These are phyloP conservation scores for Symbiodinium pilosum DNA, from an alignment of 73 alveolate genomes.

Conservation along the genomic window DNA sequence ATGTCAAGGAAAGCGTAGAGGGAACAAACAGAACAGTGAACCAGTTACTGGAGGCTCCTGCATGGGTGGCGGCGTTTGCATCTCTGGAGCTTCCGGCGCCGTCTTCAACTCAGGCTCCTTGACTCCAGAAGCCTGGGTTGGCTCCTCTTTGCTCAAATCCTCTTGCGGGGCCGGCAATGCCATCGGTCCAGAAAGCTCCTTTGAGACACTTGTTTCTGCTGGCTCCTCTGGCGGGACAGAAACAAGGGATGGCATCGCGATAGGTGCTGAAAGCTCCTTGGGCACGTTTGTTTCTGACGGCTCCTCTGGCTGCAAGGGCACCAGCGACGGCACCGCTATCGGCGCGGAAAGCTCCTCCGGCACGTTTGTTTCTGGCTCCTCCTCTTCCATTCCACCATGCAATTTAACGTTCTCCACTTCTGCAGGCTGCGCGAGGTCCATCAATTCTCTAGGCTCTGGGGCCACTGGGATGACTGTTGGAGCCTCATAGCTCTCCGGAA, in stretches of 20 bases:
- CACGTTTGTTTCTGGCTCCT: not conserved
- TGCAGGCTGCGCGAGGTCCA: not conserved
- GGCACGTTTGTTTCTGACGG: not conserved
- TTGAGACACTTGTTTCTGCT: not conserved
- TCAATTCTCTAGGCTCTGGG: not conserved
- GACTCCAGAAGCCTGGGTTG: not conserved
- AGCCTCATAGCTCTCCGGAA: not conserved
- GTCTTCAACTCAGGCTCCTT: not conserved
- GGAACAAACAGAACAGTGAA: not conserved
- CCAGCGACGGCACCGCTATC: not conserved
- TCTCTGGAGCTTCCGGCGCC: not conserved
- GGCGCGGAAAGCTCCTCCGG: not conserved
- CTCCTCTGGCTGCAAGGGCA: not conserved
- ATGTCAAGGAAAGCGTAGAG: not conserved
- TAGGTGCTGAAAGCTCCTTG: not conserved
- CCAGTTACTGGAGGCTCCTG: not conserved
- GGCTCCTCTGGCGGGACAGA: not conserved
- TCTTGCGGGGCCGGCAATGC: not conserved
- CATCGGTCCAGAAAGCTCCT: not conserved
- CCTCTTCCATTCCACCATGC: too few relatives aligned
- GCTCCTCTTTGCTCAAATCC: not conserved
- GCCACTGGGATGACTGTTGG: not conserved
- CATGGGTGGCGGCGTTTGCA: not conserved
- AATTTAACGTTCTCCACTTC: too few relatives aligned
- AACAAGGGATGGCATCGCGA: not conserved